A percentile compares a stretch with the other conserved stretches of the same genome.
These are phyloP conservation scores for Thamnidium elegans DNA, from an alignment of 192 early-diverging fungal genomes.

Conservation along the genomic window DNA sequence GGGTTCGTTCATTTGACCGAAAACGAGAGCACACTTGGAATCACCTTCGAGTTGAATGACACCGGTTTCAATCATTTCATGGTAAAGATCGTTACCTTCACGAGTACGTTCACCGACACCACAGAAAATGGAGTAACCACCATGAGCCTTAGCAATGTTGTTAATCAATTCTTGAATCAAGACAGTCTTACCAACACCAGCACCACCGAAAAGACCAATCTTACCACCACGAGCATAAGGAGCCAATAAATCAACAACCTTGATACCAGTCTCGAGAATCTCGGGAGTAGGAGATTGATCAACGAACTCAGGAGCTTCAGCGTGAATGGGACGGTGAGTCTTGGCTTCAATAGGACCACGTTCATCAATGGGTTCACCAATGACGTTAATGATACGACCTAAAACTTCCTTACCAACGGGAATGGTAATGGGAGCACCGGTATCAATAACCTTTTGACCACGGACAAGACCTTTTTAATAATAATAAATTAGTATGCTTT, in stretches of 20 bases:
- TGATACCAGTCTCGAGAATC: slow-evolving; percentile 96
- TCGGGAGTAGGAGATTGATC: slow-evolving; percentile 92
- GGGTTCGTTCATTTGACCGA: slow-evolving; percentile 99
- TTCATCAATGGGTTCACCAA: slow-evolving; percentile 98
- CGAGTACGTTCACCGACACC: slow-evolving; percentile 99
- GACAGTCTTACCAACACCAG: slow-evolving; percentile 99
- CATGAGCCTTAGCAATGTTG: slow-evolving; percentile 99
- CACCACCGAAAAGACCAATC: slow-evolving; percentile 99
- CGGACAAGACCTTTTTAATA: slow-evolving; percentile 88
- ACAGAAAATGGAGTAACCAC: slow-evolving; percentile 98
- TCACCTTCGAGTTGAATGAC: slow-evolving; percentile 93
- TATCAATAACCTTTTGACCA: slow-evolving; percentile 92
- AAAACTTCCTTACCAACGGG: slow-evolving; percentile 94
- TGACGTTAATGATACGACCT: slow-evolving; percentile 98
- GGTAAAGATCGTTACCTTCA: slow-evolving; percentile 95
- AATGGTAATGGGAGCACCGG: slow-evolving; percentile 88
- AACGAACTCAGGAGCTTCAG: slow-evolving; percentile 87
- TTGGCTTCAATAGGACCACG: slow-evolving; percentile 90
- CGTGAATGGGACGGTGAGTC: slow-evolving; percentile 87
- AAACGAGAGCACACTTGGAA: slow-evolving; percentile 93
- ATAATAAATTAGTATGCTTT: neutral
- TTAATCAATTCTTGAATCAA: slow-evolving; percentile 99
- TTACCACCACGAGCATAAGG: slow-evolving; percentile 98
- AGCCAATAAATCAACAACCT: slow-evolving; percentile 97
- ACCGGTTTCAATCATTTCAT: slow-evolving; percentile 48